Percentiles rank a stretch among this genome's conserved stretches.
Evolutionary conservation across 306 rosid species (phyloP).

Genomic region (Inga leiocalycina): DNA sequence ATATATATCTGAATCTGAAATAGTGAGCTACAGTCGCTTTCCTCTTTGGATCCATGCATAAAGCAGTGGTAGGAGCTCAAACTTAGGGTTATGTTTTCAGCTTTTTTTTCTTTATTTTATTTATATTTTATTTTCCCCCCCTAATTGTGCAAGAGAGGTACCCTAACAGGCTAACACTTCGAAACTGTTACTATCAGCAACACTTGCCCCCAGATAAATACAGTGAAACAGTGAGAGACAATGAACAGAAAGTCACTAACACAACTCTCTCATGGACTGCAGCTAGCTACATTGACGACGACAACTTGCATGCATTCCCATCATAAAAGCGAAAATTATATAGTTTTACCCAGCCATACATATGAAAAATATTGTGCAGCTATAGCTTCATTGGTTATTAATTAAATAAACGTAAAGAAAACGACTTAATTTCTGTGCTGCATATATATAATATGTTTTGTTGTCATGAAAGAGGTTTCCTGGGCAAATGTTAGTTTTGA

Average conservation of each 20-base stretch:
- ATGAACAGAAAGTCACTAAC: slow-evolving; percentile 34
- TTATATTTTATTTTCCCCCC: slow-evolving; percentile 9
- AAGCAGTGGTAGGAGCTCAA: slow-evolving; percentile 35
- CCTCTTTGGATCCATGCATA: slow-evolving; percentile 52
- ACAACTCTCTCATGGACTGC: slow-evolving; percentile 38
- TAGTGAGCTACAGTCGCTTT: slow-evolving; percentile 50
- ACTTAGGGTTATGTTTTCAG: slow-evolving; percentile 42
- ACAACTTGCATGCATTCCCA: slow-evolving; percentile 43
- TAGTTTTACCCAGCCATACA: background rate
- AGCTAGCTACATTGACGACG: slow-evolving; percentile 41
- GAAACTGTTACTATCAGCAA: slow-evolving; percentile 44
- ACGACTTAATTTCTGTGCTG: background rate
- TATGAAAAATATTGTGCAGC: background rate
- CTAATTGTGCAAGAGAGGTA: slow-evolving; percentile 28
- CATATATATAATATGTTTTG: background rate
- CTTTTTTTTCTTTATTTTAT: slow-evolving; percentile 19
- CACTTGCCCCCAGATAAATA: slow-evolving; percentile 42
- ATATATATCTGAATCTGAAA: slow-evolving; percentile 38
- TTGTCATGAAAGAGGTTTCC: slow-evolving; percentile 20
- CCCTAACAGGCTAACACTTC: slow-evolving; percentile 34
- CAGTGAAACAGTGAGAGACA: slow-evolving; percentile 52
- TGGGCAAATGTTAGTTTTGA: slow-evolving; percentile 27
- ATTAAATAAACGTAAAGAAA: slow-evolving; percentile 3
- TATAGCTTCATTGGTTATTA: background rate
- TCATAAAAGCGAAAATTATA: background rate